Conservation (phyloP, 345 rosid genomes). For the Capsella bursapastoris region DNA sequence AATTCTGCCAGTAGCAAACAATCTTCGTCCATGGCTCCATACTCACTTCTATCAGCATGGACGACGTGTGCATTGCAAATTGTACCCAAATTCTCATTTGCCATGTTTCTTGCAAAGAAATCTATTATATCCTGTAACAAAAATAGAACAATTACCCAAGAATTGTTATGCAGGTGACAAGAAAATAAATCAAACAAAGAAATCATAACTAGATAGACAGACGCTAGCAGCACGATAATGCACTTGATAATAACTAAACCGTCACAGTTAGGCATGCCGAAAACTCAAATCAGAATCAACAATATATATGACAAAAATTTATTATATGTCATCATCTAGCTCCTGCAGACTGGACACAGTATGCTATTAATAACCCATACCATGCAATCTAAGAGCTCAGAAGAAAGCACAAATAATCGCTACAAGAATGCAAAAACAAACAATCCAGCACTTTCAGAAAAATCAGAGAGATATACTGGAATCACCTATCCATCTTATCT, state of each 20-base stretch:
- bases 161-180: slow-evolving; percentile 12
- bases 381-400: slow-evolving; percentile 20
- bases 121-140: slow-evolving; percentile 72
- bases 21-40: slow-evolving; percentile 73
- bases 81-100: slow-evolving; percentile 70
- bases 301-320: background rate
- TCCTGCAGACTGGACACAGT: slow-evolving; percentile 9
- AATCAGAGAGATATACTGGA: slow-evolving; percentile 21
- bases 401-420: slow-evolving; percentile 16
- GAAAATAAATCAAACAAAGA: background rate
- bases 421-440: slow-evolving; percentile 21
- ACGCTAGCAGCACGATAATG: slow-evolving; percentile 22
- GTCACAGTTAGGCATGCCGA: slow-evolving; percentile 23
- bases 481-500: slow-evolving; percentile 11
- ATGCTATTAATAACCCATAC: slow-evolving; percentile 10
- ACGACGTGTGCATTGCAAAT: slow-evolving; percentile 91
- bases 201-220: background rate
- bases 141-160: slow-evolving; percentile 11
- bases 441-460: slow-evolving; percentile 1
- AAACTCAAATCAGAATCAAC: slow-evolving; percentile 3
- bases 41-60: slow-evolving; percentile 75
- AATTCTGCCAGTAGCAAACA: slow-evolving; percentile 73
- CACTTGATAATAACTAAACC: slow-evolving; percentile 14
- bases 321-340: slow-evolving; percentile 3
- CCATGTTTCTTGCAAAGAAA: slow-evolving; percentile 72